These are phyloP conservation scores for Entomortierella parvispora DNA, from an alignment of 192 early-diverging fungal species.

Conservation along the genomic window DNA sequence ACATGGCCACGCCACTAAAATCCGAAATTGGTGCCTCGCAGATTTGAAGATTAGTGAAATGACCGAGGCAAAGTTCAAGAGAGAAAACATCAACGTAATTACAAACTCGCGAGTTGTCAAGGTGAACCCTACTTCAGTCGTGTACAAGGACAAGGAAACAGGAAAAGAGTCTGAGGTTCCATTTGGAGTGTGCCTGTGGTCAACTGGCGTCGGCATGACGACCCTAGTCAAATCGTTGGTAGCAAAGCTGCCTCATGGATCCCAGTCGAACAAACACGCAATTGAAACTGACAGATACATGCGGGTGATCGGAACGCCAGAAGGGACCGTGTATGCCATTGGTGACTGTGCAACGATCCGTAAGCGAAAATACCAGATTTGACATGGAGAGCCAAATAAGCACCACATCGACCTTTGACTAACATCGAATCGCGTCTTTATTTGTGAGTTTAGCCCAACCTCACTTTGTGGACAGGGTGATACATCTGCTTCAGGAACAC, in stretches of 20 bases:
- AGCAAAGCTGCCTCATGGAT: slow-evolving; percentile 47
- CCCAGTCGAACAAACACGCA: slow-evolving; percentile 69
- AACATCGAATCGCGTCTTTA: too few relatives aligned
- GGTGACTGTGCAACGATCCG: slow-evolving; percentile 80
- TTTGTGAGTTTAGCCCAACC: slow-evolving; percentile 59
- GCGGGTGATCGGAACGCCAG: slow-evolving; percentile 63
- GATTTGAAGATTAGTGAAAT: slow-evolving; percentile 70
- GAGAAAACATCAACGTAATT: slow-evolving; percentile 72
- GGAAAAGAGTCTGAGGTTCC: slow-evolving; percentile 45
- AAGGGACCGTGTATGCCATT: slow-evolving; percentile 70
- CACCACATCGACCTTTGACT: too few relatives aligned
- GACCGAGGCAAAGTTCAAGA: slow-evolving; percentile 71
- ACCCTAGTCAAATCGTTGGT: slow-evolving; percentile 62
- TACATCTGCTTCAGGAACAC: slow-evolving; percentile 57
- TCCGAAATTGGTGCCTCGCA: not conserved
- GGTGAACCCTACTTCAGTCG: slow-evolving; percentile 63
- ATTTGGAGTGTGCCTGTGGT: slow-evolving; percentile 66
- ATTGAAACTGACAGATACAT: slow-evolving; percentile 67
- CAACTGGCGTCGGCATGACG: slow-evolving; percentile 70
- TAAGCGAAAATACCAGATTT: slow-evolving; percentile 1
- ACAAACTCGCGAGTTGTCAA: slow-evolving; percentile 73
- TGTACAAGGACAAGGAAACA: slow-evolving; percentile 61
- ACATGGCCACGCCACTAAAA: not conserved
- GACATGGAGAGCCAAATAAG: too few relatives aligned
- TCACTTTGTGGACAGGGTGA: slow-evolving; percentile 57